Evolutionary conservation across 2,329 filamentous ascomycete genomes (phyloP).

Genomic region (Cordyceps sp.): DNA sequence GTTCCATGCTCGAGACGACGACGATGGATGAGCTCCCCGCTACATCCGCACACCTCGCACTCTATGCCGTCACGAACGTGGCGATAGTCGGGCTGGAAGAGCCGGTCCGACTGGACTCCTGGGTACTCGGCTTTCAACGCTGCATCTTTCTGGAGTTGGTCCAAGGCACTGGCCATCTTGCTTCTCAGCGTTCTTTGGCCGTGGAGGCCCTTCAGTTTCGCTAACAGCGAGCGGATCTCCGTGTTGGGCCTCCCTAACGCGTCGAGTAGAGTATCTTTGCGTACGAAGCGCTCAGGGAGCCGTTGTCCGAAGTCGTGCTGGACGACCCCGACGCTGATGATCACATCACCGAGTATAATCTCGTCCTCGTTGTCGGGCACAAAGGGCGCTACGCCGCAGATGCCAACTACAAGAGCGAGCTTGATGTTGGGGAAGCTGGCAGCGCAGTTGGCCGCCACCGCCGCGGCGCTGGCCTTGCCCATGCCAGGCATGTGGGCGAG

Average conservation of each 20-base stretch:
- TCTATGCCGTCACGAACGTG: background rate
- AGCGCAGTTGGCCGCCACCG: constrained; percentile 9
- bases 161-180: background rate
- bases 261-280: constrained; percentile 10
- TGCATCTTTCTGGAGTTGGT: background rate
- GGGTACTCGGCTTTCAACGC: background rate
- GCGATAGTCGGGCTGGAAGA: background rate
- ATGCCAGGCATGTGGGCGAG: constrained; percentile 9
- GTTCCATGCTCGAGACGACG: constrained; percentile 7
- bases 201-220: constrained; percentile 6
- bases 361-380: constrained; percentile 9
- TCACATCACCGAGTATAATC: constrained; percentile 14
- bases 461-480: constrained; percentile 13
- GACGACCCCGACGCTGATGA: constrained; percentile 12
- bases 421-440: constrained; percentile 15
- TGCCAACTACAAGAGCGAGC: constrained; percentile 18
- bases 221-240: constrained; percentile 12
- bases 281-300: constrained; percentile 8
- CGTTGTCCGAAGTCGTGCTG: constrained; percentile 13
- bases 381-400: constrained; percentile 8
- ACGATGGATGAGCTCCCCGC: background rate
- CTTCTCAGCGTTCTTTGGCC: background rate
- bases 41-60: background rate
- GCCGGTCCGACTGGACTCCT: background rate
- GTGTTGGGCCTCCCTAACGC: constrained; percentile 8